Evolutionary conservation across 2,329 filamentous ascomycete genomes (phyloP), one percentile per base, ranked within the genome.

Genomic region (Acephala macrosclerotiorum): DNA sequence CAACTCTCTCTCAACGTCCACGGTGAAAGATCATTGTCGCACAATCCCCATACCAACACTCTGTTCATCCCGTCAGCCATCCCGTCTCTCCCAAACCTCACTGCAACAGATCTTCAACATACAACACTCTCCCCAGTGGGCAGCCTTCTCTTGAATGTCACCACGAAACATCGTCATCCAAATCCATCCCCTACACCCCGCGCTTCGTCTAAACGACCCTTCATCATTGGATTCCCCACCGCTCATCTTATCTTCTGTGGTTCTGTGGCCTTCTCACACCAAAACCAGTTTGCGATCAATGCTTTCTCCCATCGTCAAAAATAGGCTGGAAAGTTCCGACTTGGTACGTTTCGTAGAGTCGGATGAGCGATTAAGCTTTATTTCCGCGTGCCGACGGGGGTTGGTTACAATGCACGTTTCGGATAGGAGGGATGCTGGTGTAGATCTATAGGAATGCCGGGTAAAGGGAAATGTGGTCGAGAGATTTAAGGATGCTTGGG

Each of bases 331-430:
- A 16, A 33, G 51, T 35, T 14, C 35, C 55, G 33, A 57, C 55
- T 36, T 57, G 33, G 38, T 36, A 38, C 63, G 63, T 61, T 66
- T 62, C 64, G 59, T 45, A n/a, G n/a, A n/a, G 55, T 3, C 7
- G 33, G n/a, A n/a, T 33, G 29, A 33, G n/a, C 26, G 22, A 16
- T 59, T 47, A 64, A 66, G 60, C 35, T 40, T 62, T 66, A 25
- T 5, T 26, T 58, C 59, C 63, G 63, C 63, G 25, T 49, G 26
- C 20, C 4, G 29, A 33, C 9, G 29, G 9, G 29, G 29, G 9
- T 33, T 26, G 22, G 22, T 49, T 45, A 61, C 64, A 47, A 35
- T 33, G 36, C 60, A 20, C 36, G 64, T 66, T 66, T 66, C 53
- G 60, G 45, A n/a, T 33, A 26, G 26, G 9, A n/a, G 18, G 35